Evolutionary conservation across 2,329 filamentous ascomycete species (phyloP).

Genomic region (Dactylellina drechsleri): DNA sequence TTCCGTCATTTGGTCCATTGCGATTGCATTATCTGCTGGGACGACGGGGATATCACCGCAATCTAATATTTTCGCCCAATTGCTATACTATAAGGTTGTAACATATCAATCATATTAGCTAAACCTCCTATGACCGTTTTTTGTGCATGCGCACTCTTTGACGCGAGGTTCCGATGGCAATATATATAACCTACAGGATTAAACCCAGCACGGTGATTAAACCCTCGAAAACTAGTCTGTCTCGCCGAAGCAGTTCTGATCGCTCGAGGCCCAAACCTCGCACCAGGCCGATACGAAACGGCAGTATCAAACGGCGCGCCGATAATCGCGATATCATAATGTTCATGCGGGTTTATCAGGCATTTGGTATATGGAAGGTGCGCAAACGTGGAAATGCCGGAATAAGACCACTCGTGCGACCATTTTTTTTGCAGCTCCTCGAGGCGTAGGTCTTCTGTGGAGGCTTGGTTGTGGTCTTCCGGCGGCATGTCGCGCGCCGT

Average conservation of each 20-base stretch:
- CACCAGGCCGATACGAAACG: conserved; percentile 75
- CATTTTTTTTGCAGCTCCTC: conserved; percentile 36
- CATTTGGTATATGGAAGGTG: conserved; percentile 76
- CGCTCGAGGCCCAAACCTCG: conserved; percentile 85
- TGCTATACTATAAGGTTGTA: conserved; percentile 67
- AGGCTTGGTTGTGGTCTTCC: conserved; percentile 1
- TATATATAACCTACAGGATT: conserved; percentile 69
- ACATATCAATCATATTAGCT: background rate
- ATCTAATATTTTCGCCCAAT: conserved; percentile 82
- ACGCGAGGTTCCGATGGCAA: no score
- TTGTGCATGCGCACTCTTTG: no score
- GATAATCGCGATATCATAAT: conserved; percentile 77
- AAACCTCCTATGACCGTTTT: background rate
- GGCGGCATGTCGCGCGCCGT: conserved; percentile 24
- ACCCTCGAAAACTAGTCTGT: conserved; percentile 81
- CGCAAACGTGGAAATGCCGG: conserved; percentile 79
- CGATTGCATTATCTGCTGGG: conserved; percentile 85
- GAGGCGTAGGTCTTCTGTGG: conserved; percentile 7
- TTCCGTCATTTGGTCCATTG: conserved; percentile 83
- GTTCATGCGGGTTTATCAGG: conserved; percentile 71
- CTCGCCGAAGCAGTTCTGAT: conserved; percentile 85
- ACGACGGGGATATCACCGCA: conserved; percentile 91
- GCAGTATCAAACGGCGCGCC: conserved; percentile 80
- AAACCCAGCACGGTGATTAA: conserved; percentile 81
- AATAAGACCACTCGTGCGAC: conserved; percentile 69